These are phyloP conservation scores for Mycena indigotica DNA, from an alignment of 768 basidiomycete genomes.

Conservation along the genomic window DNA sequence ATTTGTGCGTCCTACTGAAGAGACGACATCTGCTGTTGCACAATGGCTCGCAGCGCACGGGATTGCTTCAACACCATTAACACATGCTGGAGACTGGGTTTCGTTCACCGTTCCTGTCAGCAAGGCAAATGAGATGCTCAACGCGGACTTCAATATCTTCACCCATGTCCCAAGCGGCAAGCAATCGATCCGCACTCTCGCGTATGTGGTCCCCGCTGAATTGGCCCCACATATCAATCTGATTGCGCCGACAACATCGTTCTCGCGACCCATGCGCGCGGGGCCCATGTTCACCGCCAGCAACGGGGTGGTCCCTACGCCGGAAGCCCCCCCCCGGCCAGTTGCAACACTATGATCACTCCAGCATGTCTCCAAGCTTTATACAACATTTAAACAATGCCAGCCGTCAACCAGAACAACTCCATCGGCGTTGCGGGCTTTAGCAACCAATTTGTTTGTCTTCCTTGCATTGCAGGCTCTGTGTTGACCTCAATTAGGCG, in stretches of 20 bases:
- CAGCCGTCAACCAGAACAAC: no score
- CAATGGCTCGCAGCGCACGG: slow-evolving; percentile 26
- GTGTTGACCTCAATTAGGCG: slow-evolving; percentile 30
- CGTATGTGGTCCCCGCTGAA: slow-evolving; percentile 28
- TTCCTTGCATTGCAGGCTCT: background rate
- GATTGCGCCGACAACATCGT: slow-evolving; percentile 31
- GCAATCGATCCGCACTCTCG: slow-evolving; percentile 28
- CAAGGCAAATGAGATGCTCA: slow-evolving; percentile 27
- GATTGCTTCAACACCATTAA: slow-evolving; percentile 17
- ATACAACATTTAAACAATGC: no score
- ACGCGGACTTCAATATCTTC: slow-evolving; percentile 24
- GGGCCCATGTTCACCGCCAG: background rate
- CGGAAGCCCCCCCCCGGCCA: background rate
- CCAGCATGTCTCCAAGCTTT: no score
- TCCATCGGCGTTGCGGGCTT: no score
- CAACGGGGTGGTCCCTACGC: no score
- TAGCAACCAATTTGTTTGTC: background rate
- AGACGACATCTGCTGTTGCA: slow-evolving; percentile 20
- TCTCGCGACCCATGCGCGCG: slow-evolving; percentile 5
- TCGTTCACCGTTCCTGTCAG: no score
- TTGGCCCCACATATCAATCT: slow-evolving; percentile 27
- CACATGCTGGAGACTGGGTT: slow-evolving; percentile 32
- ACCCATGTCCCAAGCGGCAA: slow-evolving; percentile 22
- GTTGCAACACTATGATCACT: no score
- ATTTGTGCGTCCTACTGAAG: slow-evolving; percentile 13